Base-by-base conservation (phyloP, 2,329 filamentous ascomycete genomes). In the Thermoascus crustaceus region DNA sequence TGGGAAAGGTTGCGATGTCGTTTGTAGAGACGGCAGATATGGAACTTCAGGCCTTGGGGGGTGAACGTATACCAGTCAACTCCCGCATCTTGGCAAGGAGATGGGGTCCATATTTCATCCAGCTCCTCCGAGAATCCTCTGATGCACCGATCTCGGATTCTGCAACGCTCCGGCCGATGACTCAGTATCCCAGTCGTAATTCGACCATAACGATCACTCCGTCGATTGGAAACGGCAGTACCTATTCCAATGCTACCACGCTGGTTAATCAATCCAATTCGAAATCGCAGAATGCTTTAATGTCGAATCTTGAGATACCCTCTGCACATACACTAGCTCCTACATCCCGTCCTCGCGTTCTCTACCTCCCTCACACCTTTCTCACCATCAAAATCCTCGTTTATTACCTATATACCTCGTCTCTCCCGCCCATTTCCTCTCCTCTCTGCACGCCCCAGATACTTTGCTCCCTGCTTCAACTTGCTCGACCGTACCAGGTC, bases 91-190 rank as follows among this genome's bases (percentile, higher is more conserved):
- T 96, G 10, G 82, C 84, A 7, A 76, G 86, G 18, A 73, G 91
- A 54, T 98, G 91, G 91, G 91, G 91, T 0, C 86, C 87, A 0
- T 95, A 94, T 57, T 96, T 98, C 63, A 86, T 94, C 37, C 85
- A 94, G 55, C 72, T 98, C 2, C 70, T 96, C 7, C 78, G 84
- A 18, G 88, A 95, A 59, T 85, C 84, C 27, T 71, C 72, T 4
- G 78, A 83, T 38, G 80, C 83, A 35, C 83, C 80, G 2, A 76
- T 78, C 36, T 61, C 63, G 16, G 87, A 94, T 47, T 75, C 81
- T 0, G 74, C 79, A 18, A 91, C 86, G 1, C 63, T 94, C 20
- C 75, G 86, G 30, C 80, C 84, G 2, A 70, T 72, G 3, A 64
- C 76, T 29, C 45, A 50, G 69, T 55, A 78, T 60, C 58, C 79